Evolutionary conservation across 129 eudicot genomes (phyloP).

Genomic region (Deinandra increscens): DNA sequence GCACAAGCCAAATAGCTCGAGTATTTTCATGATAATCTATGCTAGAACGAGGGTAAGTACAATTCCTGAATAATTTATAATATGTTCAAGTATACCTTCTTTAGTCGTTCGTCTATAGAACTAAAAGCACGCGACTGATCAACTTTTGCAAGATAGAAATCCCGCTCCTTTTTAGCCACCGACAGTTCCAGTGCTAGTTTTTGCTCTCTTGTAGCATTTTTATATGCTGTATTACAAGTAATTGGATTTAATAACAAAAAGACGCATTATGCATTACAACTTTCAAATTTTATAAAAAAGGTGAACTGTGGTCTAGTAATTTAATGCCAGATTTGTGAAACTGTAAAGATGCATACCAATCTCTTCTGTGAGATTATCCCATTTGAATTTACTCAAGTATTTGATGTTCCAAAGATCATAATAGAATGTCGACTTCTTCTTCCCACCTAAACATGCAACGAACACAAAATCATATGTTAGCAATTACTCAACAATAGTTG

Average conservation of each 20-base stretch:
- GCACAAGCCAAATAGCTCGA: conserved; percentile 27
- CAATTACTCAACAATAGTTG: conserved; percentile 8
- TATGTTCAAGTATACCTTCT: conserved; percentile 54
- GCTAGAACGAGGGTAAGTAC: conserved; percentile 5
- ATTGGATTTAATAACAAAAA: background rate
- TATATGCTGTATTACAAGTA: conserved; percentile 51
- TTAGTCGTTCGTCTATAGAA: conserved; percentile 72
- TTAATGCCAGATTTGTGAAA: too few relatives aligned
- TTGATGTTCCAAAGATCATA: conserved; percentile 94
- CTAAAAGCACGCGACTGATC: conserved; percentile 72
- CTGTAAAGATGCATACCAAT: conserved; percentile 45
- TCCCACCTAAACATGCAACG: conserved; percentile 67
- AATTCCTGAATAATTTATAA: background rate
- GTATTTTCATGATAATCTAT: background rate
- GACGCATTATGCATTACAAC: background rate
- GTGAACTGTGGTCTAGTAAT: background rate
- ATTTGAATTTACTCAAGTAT: conserved; percentile 91
- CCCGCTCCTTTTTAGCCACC: conserved; percentile 83
- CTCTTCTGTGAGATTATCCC: conserved; percentile 98
- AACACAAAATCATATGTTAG: conserved; percentile 12
- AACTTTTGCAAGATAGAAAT: conserved; percentile 75
- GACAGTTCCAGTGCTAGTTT: conserved; percentile 79
- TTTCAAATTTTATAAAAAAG: background rate
- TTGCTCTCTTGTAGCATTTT: conserved; percentile 80
- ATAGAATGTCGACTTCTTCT: conserved; percentile 77